Evolutionary conservation across 148 eudicot genomes (phyloP), one percentile per base, ranked within the genome.

Genomic region (Gaultheria prostrata): DNA sequence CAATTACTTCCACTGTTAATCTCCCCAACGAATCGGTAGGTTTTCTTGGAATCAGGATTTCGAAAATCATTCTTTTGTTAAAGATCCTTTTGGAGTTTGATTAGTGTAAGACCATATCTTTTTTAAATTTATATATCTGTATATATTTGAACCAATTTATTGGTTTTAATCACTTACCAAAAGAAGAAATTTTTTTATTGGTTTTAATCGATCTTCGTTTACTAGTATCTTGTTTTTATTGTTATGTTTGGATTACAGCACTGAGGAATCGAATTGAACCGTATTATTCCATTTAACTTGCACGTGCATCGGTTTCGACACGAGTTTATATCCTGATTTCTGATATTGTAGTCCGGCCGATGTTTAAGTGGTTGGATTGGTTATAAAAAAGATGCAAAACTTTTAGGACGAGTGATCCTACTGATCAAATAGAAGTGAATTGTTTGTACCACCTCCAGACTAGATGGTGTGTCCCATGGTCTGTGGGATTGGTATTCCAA

Each of bases 11-110:
- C 15, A 24, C 86, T 30, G 51, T 59, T 33, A 21, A 26, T 74
- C 79, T 83, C 26, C 53, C 84, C 46, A 39, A 77, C 73, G 77
- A 73, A 79, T 33, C 80, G 80, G 97, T 95, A 87, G 20, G 86
- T 49, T 32, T 48, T 32, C 6, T 32, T 18, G 54, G 17, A 35
- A 61, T 69, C 35, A 21, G 45, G 21, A 24, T 30, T 61, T 46
- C 4, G 21, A 45, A 48, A 30, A 24, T 81, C 43, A 26, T 50
- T 67, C 32, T 14, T 79, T 59, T 13, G 43, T 15, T 2, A 3
- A 46, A 6, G 51, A 33, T 33, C 33, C 24, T 76, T 48, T 48
- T 48, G 6, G 48, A 17, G n/a, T 28, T 1, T 76, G 35, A n/a
- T 48, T 39, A 6, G 30, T 14, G 74, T 5, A 13, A 70, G 18